Evolutionary conservation across 306 rosid species (phyloP).

Genomic region (Pterocarpus macrocarpus): DNA sequence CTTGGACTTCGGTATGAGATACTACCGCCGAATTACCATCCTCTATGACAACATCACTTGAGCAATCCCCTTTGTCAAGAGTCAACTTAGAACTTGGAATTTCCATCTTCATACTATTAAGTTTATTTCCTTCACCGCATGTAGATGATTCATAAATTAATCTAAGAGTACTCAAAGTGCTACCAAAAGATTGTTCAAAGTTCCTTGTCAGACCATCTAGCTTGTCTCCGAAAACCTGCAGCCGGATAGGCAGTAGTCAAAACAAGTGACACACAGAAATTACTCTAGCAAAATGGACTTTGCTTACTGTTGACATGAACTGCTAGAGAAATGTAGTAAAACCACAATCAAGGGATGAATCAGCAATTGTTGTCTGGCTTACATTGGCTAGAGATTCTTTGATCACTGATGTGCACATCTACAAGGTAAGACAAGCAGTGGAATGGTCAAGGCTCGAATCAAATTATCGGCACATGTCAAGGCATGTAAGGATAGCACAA

Average conservation of each 20-base stretch:
- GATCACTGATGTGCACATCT: constrained; percentile 89
- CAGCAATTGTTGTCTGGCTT: constrained; percentile 64
- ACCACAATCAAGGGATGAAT: constrained; percentile 51
- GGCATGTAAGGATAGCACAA: neutral
- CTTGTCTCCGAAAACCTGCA: constrained; percentile 83
- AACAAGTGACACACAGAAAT: constrained; percentile 49
- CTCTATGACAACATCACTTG: constrained; percentile 48
- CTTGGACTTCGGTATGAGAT: constrained; percentile 35
- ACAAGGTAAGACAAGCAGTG: constrained; percentile 43
- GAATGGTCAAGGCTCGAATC: constrained; percentile 37
- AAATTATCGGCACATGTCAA: constrained; percentile 11
- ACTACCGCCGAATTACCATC: constrained; percentile 47
- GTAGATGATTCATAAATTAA: constrained; percentile 65
- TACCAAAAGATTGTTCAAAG: constrained; percentile 83
- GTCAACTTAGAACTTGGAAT: constrained; percentile 43
- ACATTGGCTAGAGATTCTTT: constrained; percentile 91
- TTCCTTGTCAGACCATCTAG: constrained; percentile 74
- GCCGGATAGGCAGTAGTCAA: constrained; percentile 51
- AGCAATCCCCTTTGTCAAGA: constrained; percentile 45
- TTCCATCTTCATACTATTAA: constrained; percentile 43
- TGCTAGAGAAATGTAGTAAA: constrained; percentile 51
- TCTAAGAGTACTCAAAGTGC: constrained; percentile 84
- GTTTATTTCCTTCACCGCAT: constrained; percentile 41
- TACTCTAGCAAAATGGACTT: constrained; percentile 56
- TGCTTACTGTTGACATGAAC: constrained; percentile 49